phyloP scores from a whole-genome alignment of 805 yeast genomes.

The Hanseniaspora osmophila region DNA sequence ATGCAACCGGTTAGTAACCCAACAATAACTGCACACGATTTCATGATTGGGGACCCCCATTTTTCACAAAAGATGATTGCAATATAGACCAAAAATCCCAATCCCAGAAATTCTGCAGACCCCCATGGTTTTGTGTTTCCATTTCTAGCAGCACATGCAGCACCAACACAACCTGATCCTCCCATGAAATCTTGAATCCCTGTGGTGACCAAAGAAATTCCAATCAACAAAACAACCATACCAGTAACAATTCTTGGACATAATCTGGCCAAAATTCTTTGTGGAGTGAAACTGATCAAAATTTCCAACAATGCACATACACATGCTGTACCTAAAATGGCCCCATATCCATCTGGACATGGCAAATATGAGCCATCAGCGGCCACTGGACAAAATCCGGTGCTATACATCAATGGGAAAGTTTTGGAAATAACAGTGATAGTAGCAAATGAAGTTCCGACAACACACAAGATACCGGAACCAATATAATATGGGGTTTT shows the following conservation, averaged over 20 bases:
- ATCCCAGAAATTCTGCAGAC: conserved; percentile 71
- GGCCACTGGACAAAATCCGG: conserved; percentile 52
- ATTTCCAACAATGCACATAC: conserved; percentile 68
- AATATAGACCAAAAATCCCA: conserved; percentile 70
- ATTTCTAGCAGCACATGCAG: conserved; percentile 36
- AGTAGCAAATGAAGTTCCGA: conserved; percentile 84
- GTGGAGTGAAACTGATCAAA: conserved; percentile 61
- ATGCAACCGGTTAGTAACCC: conserved; percentile 82
- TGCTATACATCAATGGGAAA: conserved; percentile 64
- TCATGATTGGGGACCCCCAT: conserved; percentile 91
- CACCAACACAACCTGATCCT: conserved; percentile 56
- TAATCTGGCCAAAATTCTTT: conserved; percentile 48
- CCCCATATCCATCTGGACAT: conserved; percentile 86
- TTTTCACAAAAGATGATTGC: conserved; percentile 65
- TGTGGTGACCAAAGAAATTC: conserved; percentile 48
- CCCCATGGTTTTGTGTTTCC: conserved; percentile 40
- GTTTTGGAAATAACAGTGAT: conserved; percentile 66
- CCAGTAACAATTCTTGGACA: conserved; percentile 91
- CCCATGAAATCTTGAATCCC: conserved; percentile 84
- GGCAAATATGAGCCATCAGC: conserved; percentile 50
- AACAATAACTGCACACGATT: conserved; percentile 79
- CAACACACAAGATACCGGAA: conserved; percentile 79
- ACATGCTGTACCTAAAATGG: conserved; percentile 68
- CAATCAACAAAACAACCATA: conserved; percentile 80
- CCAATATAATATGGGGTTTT: conserved; percentile 69